Percentiles rank a stretch among this genome's conserved stretches.
Conservation (phyloP, 1,139 yeast species). For the Petasospora fabianii region DNA sequence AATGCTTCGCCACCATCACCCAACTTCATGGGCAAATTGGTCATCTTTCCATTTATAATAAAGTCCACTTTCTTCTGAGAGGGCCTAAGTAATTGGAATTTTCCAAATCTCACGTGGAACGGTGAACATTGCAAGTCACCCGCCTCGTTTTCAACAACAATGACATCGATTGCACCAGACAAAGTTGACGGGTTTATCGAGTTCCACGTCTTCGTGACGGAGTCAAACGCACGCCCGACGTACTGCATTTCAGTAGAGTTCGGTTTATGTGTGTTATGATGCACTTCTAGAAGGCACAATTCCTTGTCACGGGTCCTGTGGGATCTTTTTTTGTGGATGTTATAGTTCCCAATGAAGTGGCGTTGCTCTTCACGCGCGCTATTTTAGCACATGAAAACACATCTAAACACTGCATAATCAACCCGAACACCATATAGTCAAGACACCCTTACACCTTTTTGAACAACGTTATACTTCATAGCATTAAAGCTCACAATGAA, state of each 20-base stretch:
- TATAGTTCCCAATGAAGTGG: too few species aligned
- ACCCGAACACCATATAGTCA: too few species aligned
- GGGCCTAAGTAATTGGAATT: conserved; percentile 89
- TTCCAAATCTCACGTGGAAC: conserved; percentile 94
- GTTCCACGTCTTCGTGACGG: conserved; percentile 95
- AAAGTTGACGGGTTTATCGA: conserved; percentile 94
- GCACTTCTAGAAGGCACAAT: too few species aligned
- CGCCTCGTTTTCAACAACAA: conserved; percentile 89
- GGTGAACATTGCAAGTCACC: conserved; percentile 89
- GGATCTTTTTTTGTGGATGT: too few species aligned
- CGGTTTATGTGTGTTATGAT: too few species aligned
- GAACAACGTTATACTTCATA: too few species aligned
- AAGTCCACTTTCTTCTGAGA: conserved; percentile 92
- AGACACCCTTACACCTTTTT: too few species aligned
- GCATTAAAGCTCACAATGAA: too few species aligned
- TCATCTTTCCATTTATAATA: conserved; percentile 74
- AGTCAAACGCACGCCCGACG: conserved; percentile 92
- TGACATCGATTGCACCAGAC: conserved; percentile 95
- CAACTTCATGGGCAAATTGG: conserved; percentile 89
- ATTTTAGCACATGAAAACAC: too few species aligned
- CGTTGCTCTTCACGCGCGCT: too few species aligned
- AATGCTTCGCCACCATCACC: conserved; percentile 99
- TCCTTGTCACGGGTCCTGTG: too few species aligned
- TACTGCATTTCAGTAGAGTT: conserved; percentile 68
- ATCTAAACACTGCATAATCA: too few species aligned